Base-by-base conservation (phyloP, 441 rosid genomes). In the Hura crepitans region DNA sequence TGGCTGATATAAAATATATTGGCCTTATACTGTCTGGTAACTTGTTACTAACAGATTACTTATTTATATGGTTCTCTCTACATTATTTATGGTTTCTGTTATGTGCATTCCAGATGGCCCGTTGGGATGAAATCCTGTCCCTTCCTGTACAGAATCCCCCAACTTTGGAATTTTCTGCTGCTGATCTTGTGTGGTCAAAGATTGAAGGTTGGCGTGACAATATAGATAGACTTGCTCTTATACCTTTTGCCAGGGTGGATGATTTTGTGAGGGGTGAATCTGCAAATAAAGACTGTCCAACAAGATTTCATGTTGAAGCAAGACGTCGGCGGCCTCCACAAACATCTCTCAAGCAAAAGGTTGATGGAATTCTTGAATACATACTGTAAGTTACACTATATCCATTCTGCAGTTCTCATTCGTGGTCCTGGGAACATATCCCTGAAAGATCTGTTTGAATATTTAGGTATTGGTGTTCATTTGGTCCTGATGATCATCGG, bases 401-500 rank as follows among this genome's bases (percentile, higher is more conserved):
- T 37, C 68, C 31, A 51, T 73, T 73, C 73, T 13, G 54, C 17
- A 25, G 47, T 50, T 67, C 9, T n/a, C 20, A 68, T 14, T 31
- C 7, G 5, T 17, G 47, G 45, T 62, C 17, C 17, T 31, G 15
- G 23, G n/a, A 70, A 37, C 18, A 39, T 15, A 62, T 23, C 50
- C 15, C 43, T 71, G 23, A 72, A 30, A 72, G 45, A 31, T 67
- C 50, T 23, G 49, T 56, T 72, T 75, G n/a, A 72, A 64, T n/a
- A n/a, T n/a, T 20, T 66, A 90, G 98, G 84, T 91, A 94, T 82
- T 91, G 96, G 96, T 94, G 97, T 61, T 94, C 97, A 18, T 90
- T 91, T 71, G 98, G 98, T 63, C 96, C 98, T 66, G 98, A 94
- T 85, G 90, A 91, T 84, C 90, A 94, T 69, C 97, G 97, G 27